Percentiles rank a stretch among this genome's conserved stretches.
phyloP scores from a whole-genome alignment of 148 eudicot species.

The Camellia sinensis region DNA sequence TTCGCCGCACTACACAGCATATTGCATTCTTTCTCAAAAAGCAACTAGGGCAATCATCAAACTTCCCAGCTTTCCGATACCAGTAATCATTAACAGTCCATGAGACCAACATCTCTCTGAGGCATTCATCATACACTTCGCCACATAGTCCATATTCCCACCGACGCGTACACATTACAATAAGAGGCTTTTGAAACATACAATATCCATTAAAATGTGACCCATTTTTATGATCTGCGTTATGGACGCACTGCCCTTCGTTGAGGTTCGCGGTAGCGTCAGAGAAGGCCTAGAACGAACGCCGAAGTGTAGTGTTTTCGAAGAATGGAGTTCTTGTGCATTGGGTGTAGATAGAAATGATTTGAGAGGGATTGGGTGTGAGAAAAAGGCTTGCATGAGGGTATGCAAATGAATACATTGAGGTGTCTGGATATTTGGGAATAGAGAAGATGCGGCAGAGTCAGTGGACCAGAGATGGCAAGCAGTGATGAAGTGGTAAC shows the following conservation, averaged over 20 bases:
- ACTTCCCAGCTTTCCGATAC: slow-evolving; percentile 31
- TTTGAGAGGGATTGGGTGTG: slow-evolving; percentile 22
- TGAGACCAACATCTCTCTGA: slow-evolving; percentile 45
- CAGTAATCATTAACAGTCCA: slow-evolving; percentile 52
- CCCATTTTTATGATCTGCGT: slow-evolving; percentile 37
- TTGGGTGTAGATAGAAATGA: slow-evolving; percentile 34
- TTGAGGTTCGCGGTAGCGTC: slow-evolving; percentile 24
- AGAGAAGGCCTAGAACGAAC: slow-evolving; percentile 36
- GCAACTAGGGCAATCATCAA: slow-evolving; percentile 35
- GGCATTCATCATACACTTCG: slow-evolving; percentile 52
- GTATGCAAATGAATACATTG: slow-evolving; percentile 44
- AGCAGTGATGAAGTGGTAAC: slow-evolving; percentile 40
- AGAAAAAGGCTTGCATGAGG: slow-evolving; percentile 37
- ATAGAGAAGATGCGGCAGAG: slow-evolving; percentile 37
- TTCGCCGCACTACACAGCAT: slow-evolving; percentile 37
- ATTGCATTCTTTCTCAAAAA: slow-evolving; percentile 39
- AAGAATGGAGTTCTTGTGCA: slow-evolving; percentile 27
- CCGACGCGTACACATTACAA: slow-evolving; percentile 37
- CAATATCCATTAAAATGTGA: slow-evolving; percentile 28
- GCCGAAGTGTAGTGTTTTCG: slow-evolving; percentile 46
- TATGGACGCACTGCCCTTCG: slow-evolving; percentile 31
- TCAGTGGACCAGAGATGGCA: slow-evolving; percentile 31
- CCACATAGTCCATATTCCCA: slow-evolving; percentile 29
- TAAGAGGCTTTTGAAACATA: slow-evolving; percentile 42
- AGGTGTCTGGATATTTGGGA: slow-evolving; percentile 22